Base-by-base conservation (phyloP, 2,329 filamentous ascomycete species). In the Madurella mycetomatis region DNA sequence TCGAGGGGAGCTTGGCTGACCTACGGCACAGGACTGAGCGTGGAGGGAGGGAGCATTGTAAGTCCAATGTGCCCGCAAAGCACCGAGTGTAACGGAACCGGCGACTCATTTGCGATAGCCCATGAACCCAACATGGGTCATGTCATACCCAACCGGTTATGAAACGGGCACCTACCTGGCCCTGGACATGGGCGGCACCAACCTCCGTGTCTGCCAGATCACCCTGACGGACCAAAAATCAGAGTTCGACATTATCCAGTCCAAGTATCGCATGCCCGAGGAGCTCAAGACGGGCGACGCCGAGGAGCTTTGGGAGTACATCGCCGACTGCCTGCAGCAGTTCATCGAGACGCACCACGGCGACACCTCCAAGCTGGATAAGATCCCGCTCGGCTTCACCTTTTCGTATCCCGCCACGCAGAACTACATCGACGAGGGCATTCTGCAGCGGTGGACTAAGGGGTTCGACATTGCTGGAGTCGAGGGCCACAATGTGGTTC, bases 41-140 rank as follows among this genome's bases (percentile, higher is more conserved):
- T 91, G 55, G 87, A 95, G 73, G 92, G 92, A 59, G 92, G 91
- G 57, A 95, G 87, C 70, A 97, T 99, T 72, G 90, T 95, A 72
- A 79, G 89, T 79, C 17, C 25, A 25, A 7, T 25, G 9, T 16
- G 44, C 16, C 16, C 41, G n/a, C n/a, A 15, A 5, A 12, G 47
- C 17, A 9, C 34, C 4, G 11, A 25, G 34, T 9, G 30, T 30
- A n/a, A 40, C 45, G 63, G 51, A 18, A 55, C 39, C 16, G 16
- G 58, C 61, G 17, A 61, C 49, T 19, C 18, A 37, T 11, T 37
- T 1, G n/a, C 13, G 7, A 44, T 64, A 95, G 90, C 92, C 92
- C 56, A 96, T 97, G 92, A 96, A 96, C 75, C 88, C 92, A 55
- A 95, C 92, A 53, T 96, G 92, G 92, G 91, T 95, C 60, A 91